Conservation (phyloP, 192 early-diverging fungal genomes). For the Coemansia aciculifera region DNA sequence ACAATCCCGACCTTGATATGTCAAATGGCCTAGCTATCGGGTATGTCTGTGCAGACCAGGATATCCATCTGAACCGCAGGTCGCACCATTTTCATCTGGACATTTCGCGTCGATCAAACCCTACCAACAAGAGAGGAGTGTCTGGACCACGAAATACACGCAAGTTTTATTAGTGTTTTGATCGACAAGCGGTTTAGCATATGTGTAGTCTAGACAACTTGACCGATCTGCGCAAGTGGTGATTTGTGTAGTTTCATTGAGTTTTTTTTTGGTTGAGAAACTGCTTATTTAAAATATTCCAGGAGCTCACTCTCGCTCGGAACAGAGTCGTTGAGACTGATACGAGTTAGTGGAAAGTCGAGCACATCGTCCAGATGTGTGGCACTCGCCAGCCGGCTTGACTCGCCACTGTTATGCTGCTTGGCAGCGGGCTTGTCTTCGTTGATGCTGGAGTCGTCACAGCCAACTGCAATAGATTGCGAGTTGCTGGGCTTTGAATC, state of each 20-base stretch:
- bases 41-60: neutral
- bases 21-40: neutral
- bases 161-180: neutral
- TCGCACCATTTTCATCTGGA: neutral
- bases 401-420: neutral
- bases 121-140: neutral
- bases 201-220: neutral
- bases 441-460: neutral
- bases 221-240: neutral
- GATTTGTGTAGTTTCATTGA: neutral
- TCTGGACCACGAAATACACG: neutral
- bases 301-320: constrained; percentile 5
- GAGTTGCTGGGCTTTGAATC: neutral
- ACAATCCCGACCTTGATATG: neutral
- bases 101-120: neutral
- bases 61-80: neutral
- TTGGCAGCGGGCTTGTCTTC: neutral
- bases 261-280: neutral
- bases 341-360: constrained; percentile 3
- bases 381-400: neutral
- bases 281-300: constrained; percentile 6
- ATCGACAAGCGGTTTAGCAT: neutral
- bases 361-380: neutral
- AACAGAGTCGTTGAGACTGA: constrained; percentile 5
- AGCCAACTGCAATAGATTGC: neutral